Base-by-base conservation (phyloP, 2,329 filamentous ascomycete genomes). In the Cladobotryum mycophilum region DNA sequence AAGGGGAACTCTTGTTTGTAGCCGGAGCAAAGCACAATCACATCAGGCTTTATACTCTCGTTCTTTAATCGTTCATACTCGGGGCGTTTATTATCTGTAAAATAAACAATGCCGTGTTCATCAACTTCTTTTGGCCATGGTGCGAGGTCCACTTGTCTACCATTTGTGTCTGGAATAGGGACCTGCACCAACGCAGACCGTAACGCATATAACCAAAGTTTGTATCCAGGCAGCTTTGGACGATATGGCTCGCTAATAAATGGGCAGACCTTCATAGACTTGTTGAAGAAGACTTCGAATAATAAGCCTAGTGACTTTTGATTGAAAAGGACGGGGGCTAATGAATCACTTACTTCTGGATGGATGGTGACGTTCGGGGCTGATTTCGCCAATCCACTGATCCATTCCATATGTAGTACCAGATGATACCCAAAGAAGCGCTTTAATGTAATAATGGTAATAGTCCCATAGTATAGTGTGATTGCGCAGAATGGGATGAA, bases 1-100 rank as follows among this genome's bases (percentile, higher is more conserved):
- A 74, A 75, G 0, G 59, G 62, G 34, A 75, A 73, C 1, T 58
- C 60, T n/a, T 70, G 69, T 1, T 60, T 61, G 55, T 76, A 77
- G 0, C 74, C 74, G 1, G 74, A 76, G 25, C 67, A 68, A 37
- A 72, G 65, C 18, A 76, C 60, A 2, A 76, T 53, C 2, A 76
- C 55, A 49, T 76, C 72, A 0, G 72, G 70, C 6, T 64, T 66
- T 33, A 71, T 60, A n/a, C 33, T 46, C 9, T 58, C 58, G 0
- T 54, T 38, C 44, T 60, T 60, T 45, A 71, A 61, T 5, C 56
- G 55, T 5, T 64, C 49, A n/a, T 59, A 63, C 40, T 70, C 66
- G 1, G 55, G 55, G 3, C 65, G 50, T 1, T 58, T 60, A 45
- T 64, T 68, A 34, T 67, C 55, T 2, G 51, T 53, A 47, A 75